Percentiles rank a stretch among this genome's conserved stretches.
These are phyloP conservation scores for Rhipidocladum racemiflorum DNA, from an alignment of 176 grass and related monocot genomes.

Conservation along the genomic window DNA sequence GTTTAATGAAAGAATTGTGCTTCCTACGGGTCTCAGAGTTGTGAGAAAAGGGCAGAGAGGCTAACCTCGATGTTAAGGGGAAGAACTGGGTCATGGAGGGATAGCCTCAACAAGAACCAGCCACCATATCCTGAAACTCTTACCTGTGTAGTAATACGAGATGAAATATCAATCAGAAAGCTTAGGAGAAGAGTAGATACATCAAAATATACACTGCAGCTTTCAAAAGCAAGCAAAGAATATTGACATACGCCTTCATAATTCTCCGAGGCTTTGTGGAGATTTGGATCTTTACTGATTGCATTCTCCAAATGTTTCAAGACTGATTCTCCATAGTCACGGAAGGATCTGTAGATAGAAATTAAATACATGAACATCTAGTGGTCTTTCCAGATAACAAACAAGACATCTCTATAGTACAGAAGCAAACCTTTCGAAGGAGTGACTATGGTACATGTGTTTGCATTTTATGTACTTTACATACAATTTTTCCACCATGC, in stretches of 20 bases:
- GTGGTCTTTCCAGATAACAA: neutral
- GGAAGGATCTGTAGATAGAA: conserved; percentile 62
- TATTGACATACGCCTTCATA: conserved; percentile 75
- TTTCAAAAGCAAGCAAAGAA: conserved; percentile 1
- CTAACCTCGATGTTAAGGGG: conserved; percentile 90
- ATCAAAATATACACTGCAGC: neutral
- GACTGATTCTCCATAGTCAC: conserved; percentile 84
- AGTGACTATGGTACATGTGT: neutral
- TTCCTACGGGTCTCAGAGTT: neutral
- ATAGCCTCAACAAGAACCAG: conserved; percentile 91
- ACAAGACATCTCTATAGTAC: neutral
- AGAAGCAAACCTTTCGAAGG: neutral
- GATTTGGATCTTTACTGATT: conserved; percentile 47
- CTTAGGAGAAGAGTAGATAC: neutral
- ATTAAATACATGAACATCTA: conserved; percentile 4
- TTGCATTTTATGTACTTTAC: neutral
- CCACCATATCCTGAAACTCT: conserved; percentile 95
- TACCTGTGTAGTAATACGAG: conserved; percentile 48
- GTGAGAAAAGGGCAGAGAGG: neutral
- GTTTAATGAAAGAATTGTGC: neutral
- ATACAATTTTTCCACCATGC: neutral
- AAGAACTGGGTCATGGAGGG: conserved; percentile 99
- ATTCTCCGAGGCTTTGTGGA: conserved; percentile 61
- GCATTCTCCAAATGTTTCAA: conserved; percentile 76
- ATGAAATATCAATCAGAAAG: conserved; percentile 13